Evolutionary conservation across 768 basidiomycete genomes (phyloP).

Genomic region (Boletus rubropictus): DNA sequence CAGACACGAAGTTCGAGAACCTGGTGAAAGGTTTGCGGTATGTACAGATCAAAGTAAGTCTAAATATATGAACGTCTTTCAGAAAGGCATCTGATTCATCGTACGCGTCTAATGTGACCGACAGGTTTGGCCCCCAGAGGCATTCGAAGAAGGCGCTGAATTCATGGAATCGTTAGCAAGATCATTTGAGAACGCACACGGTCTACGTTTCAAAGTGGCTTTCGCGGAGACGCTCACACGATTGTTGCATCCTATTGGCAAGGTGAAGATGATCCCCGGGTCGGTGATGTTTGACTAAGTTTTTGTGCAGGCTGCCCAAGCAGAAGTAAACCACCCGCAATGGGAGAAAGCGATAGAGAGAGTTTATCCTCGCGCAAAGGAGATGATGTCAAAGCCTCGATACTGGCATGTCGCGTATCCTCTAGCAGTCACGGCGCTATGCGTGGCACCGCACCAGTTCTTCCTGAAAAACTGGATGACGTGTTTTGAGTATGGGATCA

Average conservation of each 20-base stretch:
- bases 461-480: slow-evolving; percentile 78
- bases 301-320: slow-evolving; percentile 72
- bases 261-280: slow-evolving; percentile 40
- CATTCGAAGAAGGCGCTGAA: slow-evolving; percentile 90
- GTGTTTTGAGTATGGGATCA: slow-evolving; percentile 65
- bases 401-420: slow-evolving; percentile 90
- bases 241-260: slow-evolving; percentile 81
- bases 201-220: slow-evolving; percentile 71
- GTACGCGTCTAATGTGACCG: background rate
- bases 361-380: slow-evolving; percentile 75
- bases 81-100: background rate
- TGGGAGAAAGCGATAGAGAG: slow-evolving; percentile 90
- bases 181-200: slow-evolving; percentile 79
- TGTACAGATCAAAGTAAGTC: slow-evolving; percentile 70
- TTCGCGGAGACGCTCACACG: slow-evolving; percentile 79
- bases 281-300: background rate
- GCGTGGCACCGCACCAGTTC: slow-evolving; percentile 80
- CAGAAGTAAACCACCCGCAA: slow-evolving; percentile 90
- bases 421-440: slow-evolving; percentile 73
- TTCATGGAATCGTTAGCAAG: slow-evolving; percentile 81
- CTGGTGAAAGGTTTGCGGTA: slow-evolving; percentile 75
- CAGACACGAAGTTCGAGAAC: slow-evolving; percentile 78
- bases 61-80: background rate
- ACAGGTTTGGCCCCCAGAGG: slow-evolving; percentile 89
- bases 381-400: slow-evolving; percentile 82